Conservation (phyloP, 805 yeast genomes). For the Candida michaelii region DNA sequence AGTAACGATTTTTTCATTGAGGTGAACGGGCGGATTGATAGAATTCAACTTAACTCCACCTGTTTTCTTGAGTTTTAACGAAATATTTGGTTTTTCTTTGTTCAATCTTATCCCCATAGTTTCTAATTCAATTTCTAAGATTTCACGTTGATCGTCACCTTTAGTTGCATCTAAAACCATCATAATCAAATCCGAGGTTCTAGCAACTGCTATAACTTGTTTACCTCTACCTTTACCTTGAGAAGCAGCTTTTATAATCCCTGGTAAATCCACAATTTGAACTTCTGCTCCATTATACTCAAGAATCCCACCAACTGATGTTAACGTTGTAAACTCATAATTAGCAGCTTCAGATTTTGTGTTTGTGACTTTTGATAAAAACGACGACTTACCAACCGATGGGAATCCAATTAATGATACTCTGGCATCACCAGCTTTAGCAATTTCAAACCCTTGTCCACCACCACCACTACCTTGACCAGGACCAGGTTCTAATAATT, state of each 20-base stretch:
- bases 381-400: constrained; percentile 94
- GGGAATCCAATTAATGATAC: constrained; percentile 96
- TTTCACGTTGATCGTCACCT: constrained; percentile 82
- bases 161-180: constrained; percentile 97
- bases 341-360: constrained; percentile 94
- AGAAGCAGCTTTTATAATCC: constrained; percentile 93
- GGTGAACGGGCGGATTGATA: constrained; percentile 75
- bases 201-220: constrained; percentile 94
- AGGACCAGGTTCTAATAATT: constrained; percentile 85
- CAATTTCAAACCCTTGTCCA: constrained; percentile 91
- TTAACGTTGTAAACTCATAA: constrained; percentile 92
- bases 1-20: constrained; percentile 77
- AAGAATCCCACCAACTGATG: constrained; percentile 94
- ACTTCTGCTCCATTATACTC: constrained; percentile 96
- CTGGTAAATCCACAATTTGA: constrained; percentile 96
- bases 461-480: constrained; percentile 69
- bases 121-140: constrained; percentile 85
- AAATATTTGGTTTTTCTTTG: constrained; percentile 75
- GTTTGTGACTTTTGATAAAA: constrained; percentile 83
- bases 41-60: constrained; percentile 90
- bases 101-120: constrained; percentile 91
- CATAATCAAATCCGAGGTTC: constrained; percentile 87
- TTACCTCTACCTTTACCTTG: constrained; percentile 98
- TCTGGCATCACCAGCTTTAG: constrained; percentile 94
- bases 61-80: constrained; percentile 74